These are phyloP conservation scores for Lachnellula hyalina DNA, from an alignment of 2,329 filamentous ascomycete genomes.

Conservation along the genomic window DNA sequence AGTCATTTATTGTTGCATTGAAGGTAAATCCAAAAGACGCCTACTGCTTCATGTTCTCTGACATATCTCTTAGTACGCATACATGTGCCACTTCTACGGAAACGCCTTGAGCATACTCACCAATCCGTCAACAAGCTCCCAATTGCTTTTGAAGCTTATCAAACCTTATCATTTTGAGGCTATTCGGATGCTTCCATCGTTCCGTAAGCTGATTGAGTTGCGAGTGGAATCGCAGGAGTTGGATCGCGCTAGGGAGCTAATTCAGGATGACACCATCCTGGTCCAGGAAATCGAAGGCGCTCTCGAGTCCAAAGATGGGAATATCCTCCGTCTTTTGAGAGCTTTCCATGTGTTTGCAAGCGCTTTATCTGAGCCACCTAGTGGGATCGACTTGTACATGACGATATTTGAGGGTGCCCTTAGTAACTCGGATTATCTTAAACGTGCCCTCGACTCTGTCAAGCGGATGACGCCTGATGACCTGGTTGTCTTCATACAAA, in stretches of 20 bases:
- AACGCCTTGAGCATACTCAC: slow-evolving; percentile 67
- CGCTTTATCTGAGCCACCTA: slow-evolving; percentile 10
- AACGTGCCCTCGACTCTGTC: slow-evolving; percentile 40
- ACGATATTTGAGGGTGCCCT: slow-evolving; percentile 51
- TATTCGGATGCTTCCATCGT: slow-evolving; percentile 64
- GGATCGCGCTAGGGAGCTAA: slow-evolving; percentile 43
- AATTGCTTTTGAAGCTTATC: slow-evolving; percentile 33
- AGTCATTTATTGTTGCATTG: slow-evolving; percentile 64
- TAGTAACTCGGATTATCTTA: slow-evolving; percentile 48
- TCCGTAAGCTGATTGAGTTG: slow-evolving; percentile 49
- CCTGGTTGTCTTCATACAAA: slow-evolving; percentile 38
- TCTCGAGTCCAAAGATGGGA: slow-evolving; percentile 34
- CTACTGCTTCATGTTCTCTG: background rate
- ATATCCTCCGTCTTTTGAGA: slow-evolving; percentile 41
- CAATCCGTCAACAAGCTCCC: slow-evolving; percentile 28
- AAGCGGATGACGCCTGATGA: slow-evolving; percentile 54
- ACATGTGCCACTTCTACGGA: slow-evolving; percentile 82
- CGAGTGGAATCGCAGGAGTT: slow-evolving; percentile 40
- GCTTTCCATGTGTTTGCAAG: slow-evolving; percentile 42
- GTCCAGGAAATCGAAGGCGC: slow-evolving; percentile 36
- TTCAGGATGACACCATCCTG: slow-evolving; percentile 57
- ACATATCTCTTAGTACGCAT: slow-evolving; percentile 56
- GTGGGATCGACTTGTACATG: slow-evolving; percentile 50
- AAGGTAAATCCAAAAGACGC: slow-evolving; percentile 43
- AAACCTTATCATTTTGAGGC: slow-evolving; percentile 61